Evolutionary conservation across 208 protist genomes (phyloP).

Genomic region (Wallacemonas sp.): DNA sequence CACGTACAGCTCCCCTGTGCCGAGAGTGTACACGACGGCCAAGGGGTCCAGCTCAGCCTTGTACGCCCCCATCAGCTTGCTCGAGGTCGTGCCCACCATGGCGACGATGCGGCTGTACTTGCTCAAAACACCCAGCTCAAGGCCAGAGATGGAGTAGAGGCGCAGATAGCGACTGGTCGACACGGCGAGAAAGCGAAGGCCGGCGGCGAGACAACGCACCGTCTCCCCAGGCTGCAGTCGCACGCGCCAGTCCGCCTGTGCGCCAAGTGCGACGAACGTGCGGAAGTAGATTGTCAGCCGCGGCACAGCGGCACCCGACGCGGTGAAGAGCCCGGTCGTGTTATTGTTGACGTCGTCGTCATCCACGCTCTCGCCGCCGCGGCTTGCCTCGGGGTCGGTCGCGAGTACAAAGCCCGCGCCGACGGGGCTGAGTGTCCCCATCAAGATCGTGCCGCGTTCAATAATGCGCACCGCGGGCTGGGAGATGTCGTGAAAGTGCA

Average conservation of each 20-base stretch:
- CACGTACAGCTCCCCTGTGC: conserved; percentile 39
- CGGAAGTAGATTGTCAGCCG: conserved; percentile 71
- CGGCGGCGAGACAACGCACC: conserved; percentile 77
- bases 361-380: conserved; percentile 5
- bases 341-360: conserved; percentile 34
- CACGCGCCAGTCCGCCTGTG: conserved; percentile 81
- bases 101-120: conserved; percentile 77
- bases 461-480: conserved; percentile 60
- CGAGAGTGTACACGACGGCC: conserved; percentile 55
- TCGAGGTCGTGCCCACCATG: conserved; percentile 77
- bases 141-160: conserved; percentile 78
- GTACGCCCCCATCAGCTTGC: conserved; percentile 55
- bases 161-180: conserved; percentile 80
- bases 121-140: conserved; percentile 82
- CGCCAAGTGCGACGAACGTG: conserved; percentile 73
- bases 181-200: conserved; percentile 72
- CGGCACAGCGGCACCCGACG: conserved; percentile 32
- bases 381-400: background rate
- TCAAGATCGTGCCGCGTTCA: conserved; percentile 59
- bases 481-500: conserved; percentile 88
- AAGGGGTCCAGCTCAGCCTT: conserved; percentile 76
- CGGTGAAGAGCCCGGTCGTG: no score
- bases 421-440: conserved; percentile 78
- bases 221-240: conserved; percentile 63
- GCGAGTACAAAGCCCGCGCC: conserved; percentile 71